Base-by-base conservation (phyloP, 2,329 filamentous ascomycete species). In the Trichoderma breve region DNA sequence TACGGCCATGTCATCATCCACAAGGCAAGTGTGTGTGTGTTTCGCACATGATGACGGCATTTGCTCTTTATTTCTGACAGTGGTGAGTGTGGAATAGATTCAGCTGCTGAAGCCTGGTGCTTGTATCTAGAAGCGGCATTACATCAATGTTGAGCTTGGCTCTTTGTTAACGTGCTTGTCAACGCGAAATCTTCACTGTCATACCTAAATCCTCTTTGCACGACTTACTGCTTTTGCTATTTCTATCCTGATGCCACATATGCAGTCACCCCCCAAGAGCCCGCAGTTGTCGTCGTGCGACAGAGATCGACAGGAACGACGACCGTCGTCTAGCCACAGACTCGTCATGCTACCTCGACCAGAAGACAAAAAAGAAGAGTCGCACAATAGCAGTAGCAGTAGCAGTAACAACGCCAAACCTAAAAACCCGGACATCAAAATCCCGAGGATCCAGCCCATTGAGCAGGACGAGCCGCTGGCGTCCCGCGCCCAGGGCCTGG, bases 371-470 rank as follows among this genome's bases (percentile, higher is more conserved):
- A 47, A n/a, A 12, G 39, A 61, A 24, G 39, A 61, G 2, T 69
- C 66, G n/a, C 55, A 61, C 3, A 69, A 51, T 26, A 28, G 57
- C 6, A 68, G n/a, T 11, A 57, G 26, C 21, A 30, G 32, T n/a
- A 51, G 5, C 3, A 34, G 15, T 21, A 34, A 28, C 55, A 30
- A 32, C 57, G 12, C 55, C 28, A 58, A 58, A n/a, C 26, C 26
- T 3, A 69, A 61, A 12, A 69, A 70, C 6, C 39, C 55, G 4
- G 66, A 61, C 12, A 81, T 81, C 58, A 74, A 76, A 70, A 81
- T 85, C 58, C 82, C 83, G 15, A 83, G 81, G 70, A 83, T 86
- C 71, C 76, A 80, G 2, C 81, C 82, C 11, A 78, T 86, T 28
- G 75, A 79, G n/a, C 75, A 76, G 14, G 77, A 78, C 51, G 79